Evolutionary conservation across 768 basidiomycete species (phyloP).

Genomic region (Kockovaella imperatae): DNA sequence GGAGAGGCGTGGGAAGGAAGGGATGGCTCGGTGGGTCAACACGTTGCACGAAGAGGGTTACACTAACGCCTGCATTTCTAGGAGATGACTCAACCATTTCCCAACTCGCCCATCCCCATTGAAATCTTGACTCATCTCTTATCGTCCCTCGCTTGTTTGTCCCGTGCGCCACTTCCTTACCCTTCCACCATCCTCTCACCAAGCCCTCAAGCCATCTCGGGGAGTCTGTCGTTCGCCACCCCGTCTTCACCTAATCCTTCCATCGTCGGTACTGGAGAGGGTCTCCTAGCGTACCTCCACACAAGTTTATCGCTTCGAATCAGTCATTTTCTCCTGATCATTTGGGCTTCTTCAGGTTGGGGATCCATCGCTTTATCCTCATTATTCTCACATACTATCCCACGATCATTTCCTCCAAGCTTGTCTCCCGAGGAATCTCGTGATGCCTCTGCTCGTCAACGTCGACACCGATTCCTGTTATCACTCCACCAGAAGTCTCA

Average conservation of each 20-base stretch:
- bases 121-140: slow-evolving; percentile 26
- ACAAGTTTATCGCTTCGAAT: slow-evolving; percentile 28
- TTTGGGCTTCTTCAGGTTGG: slow-evolving; percentile 37
- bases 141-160: slow-evolving; percentile 26
- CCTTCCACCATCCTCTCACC: slow-evolving; percentile 34
- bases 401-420: slow-evolving; percentile 25
- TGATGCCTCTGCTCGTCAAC: slow-evolving; percentile 4
- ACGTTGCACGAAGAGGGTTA: not conserved
- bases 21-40: slow-evolving; percentile 26
- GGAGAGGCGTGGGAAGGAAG: slow-evolving; percentile 66
- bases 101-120: slow-evolving; percentile 16
- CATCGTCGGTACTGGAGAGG: slow-evolving; percentile 30
- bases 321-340: slow-evolving; percentile 30
- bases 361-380: slow-evolving; percentile 34
- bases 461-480: slow-evolving; percentile 9
- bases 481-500: slow-evolving; percentile 55
- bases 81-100: slow-evolving; percentile 26
- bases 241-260: slow-evolving; percentile 6
- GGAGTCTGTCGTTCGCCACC: slow-evolving; percentile 48
- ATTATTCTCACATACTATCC: slow-evolving; percentile 26
- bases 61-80: not conserved
- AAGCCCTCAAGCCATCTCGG: slow-evolving; percentile 44
- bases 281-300: slow-evolving; percentile 32
- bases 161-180: slow-evolving; percentile 28
- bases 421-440: not conserved